Evolutionary conservation across 1,284 basidiomycete genomes (phyloP), one percentile per base, ranked within the genome.

Genomic region (Apiotrichum siamense): DNA sequence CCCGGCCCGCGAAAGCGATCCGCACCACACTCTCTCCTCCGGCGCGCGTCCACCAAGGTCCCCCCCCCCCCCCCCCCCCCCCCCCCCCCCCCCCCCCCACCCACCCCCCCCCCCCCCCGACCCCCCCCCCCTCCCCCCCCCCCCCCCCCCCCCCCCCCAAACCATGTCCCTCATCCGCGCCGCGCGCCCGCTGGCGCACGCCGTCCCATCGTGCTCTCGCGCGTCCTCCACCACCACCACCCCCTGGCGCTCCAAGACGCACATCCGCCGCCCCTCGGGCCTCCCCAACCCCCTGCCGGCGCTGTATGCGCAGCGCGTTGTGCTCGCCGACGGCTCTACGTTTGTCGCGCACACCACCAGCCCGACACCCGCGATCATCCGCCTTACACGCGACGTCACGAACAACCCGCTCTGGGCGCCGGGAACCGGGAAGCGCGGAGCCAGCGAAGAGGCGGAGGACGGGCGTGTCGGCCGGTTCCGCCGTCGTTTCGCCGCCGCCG

Each of bases 301-400:
- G 18, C 83, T 85, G 57, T 92, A 85, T 69, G 84, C 87, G 7
- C 88, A 91, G 71, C 81, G 79, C 52, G 85, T 92, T 55, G 80
- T 87, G 50, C 82, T 87, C 59, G 82, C 87, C 0, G 89, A 92
- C 72, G 88, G 88, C n/a, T 85, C 85, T 18, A 86, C 86, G 1
- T 89, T 88, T 70, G 83, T 81, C 2, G 86, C 90, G 60, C 86
- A 84, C 79, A 87, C 86, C 10, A 91, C 89, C 0, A 88, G 88
- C 0, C 89, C 89, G 0, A 82, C 83, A 5, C 84, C 85, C 3
- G 72, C 81, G 18, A 71, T 64, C 38, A 78, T 88, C 38, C 80
- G 82, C 37, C 77, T 90, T 40, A 86, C 87, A 21, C 82, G 88
- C 37, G 89, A 92, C 65, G 83, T 86, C 46, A 88, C 85, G 15